Percentiles rank a stretch among this genome's conserved stretches.
phyloP scores from a whole-genome alignment of 306 rosid genomes.

The Amphicarpaea edgeworthii region DNA sequence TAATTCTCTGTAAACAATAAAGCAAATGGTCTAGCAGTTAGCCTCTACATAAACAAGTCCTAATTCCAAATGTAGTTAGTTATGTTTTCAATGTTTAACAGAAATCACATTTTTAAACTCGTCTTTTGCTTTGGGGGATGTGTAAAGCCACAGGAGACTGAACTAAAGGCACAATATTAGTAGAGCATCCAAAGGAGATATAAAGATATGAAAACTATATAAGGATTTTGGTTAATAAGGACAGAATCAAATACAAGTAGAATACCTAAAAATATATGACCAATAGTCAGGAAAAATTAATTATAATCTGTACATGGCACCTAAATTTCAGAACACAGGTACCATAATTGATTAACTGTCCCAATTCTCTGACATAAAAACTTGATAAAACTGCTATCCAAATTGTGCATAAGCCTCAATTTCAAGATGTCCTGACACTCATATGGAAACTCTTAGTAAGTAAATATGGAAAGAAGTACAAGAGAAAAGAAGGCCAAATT shows the following conservation, averaged over 20 bases:
- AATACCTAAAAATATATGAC: neutral
- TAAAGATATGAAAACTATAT: slow-evolving; percentile 1
- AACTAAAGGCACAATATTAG: slow-evolving; percentile 3
- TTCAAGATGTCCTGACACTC: slow-evolving; percentile 1
- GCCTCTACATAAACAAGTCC: slow-evolving; percentile 20
- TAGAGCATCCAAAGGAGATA: slow-evolving; percentile 1
- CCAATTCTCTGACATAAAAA: neutral
- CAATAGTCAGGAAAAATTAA: neutral
- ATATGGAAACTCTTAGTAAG: neutral
- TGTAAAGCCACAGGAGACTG: slow-evolving; percentile 1
- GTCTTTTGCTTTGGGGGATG: neutral
- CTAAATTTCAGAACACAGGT: neutral
- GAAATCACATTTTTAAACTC: neutral
- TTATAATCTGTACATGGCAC: slow-evolving; percentile 8
- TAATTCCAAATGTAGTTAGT: slow-evolving; percentile 29
- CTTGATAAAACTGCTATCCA: too few relatives aligned
- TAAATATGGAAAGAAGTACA: slow-evolving; percentile 17
- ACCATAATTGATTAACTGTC: neutral
- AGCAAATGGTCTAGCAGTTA: slow-evolving; percentile 24
- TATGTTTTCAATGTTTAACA: slow-evolving; percentile 14
- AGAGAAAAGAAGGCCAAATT: neutral
- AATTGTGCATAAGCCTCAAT: neutral
- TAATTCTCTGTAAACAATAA: slow-evolving; percentile 62
- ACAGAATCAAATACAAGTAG: neutral
- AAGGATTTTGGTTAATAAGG: neutral